Evolutionary conservation across 306 rosid species (phyloP).

Genomic region (Abrus precatorius): DNA sequence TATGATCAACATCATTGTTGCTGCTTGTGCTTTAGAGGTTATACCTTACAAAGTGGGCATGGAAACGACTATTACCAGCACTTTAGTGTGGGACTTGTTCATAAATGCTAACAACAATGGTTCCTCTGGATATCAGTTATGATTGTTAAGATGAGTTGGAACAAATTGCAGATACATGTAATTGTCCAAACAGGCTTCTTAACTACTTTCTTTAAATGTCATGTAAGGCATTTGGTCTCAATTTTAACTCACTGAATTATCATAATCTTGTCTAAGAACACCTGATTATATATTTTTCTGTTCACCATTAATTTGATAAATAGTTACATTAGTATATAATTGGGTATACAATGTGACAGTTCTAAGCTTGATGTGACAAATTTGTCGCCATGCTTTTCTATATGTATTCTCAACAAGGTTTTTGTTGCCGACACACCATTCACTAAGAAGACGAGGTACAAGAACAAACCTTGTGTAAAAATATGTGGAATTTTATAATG

Average conservation of each 20-base stretch:
- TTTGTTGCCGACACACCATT: too few relatives aligned
- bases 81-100: slow-evolving; percentile 9
- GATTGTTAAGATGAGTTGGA: background rate
- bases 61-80: background rate
- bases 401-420: too few relatives aligned
- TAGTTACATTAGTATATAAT: background rate
- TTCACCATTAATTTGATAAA: background rate
- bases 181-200: background rate
- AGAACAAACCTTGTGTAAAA: too few relatives aligned
- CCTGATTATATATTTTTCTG: background rate
- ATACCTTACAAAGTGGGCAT: background rate
- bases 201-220: background rate
- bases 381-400: too few relatives aligned
- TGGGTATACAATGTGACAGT: background rate
- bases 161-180: background rate
- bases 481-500: too few relatives aligned
- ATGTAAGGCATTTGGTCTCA: background rate
- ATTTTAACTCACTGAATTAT: background rate
- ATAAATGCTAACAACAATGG: slow-evolving; percentile 15
- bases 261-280: background rate
- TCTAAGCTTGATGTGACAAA: background rate
- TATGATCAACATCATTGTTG: background rate
- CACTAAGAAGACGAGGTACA: too few relatives aligned
- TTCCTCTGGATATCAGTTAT: background rate
- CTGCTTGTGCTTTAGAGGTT: background rate